phyloP scores from a whole-genome alignment of 805 yeast genomes.

The baker's yeast (Saccharomyces cerevisiae) region DNA sequence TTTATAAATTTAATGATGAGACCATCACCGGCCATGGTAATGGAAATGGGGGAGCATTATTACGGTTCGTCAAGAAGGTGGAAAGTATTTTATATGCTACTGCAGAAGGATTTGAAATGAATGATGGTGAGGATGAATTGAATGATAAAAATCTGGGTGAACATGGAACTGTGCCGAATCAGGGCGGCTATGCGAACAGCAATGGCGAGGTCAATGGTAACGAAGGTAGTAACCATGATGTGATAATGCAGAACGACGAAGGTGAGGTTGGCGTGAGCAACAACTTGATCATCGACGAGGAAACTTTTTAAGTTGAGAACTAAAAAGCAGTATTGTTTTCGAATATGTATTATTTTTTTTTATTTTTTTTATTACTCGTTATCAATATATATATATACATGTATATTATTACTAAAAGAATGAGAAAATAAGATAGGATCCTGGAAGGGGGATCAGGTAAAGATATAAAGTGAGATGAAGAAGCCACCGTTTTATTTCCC shows the following conservation, averaged over 20 bases:
- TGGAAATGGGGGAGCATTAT: slow-evolving; percentile 27
- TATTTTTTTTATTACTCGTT: slow-evolving; percentile 1
- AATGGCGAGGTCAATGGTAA: neutral
- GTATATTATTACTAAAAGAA: neutral
- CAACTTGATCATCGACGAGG: slow-evolving; percentile 30
- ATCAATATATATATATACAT: neutral
- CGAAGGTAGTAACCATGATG: neutral
- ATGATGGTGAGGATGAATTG: slow-evolving; percentile 24
- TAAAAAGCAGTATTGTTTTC: neutral
- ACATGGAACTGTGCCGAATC: neutral
- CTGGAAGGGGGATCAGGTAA: neutral
- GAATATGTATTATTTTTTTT: slow-evolving; percentile 1
- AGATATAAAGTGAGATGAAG: neutral
- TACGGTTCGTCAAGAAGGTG: slow-evolving; percentile 47
- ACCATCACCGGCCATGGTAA: slow-evolving; percentile 12
- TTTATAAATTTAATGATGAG: slow-evolving; percentile 18
- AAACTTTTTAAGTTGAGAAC: slow-evolving; percentile 19
- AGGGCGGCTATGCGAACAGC: neutral
- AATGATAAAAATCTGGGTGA: neutral
- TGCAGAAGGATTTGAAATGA: slow-evolving; percentile 75
- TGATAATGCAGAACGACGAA: neutral
- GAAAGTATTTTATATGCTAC: slow-evolving; percentile 73
- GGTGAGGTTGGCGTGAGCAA: neutral
- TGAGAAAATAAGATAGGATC: neutral
- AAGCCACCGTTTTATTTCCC: neutral